Percentiles rank a stretch among this genome's conserved stretches.
phyloP scores from a whole-genome alignment of 257 asterid species.

The Lycium ferocissimum region DNA sequence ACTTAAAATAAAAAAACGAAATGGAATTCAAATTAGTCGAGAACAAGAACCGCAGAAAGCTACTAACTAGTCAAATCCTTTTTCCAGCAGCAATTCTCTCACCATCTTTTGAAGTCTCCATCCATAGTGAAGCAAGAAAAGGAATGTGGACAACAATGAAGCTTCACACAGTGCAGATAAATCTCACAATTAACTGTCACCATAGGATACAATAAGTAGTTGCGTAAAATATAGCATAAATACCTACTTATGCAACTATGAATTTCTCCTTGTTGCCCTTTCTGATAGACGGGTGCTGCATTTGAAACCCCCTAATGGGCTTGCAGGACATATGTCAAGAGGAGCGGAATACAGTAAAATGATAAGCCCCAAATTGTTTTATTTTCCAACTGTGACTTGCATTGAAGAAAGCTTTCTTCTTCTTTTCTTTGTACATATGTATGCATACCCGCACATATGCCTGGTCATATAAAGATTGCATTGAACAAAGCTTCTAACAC shows the following conservation, averaged over 20 bases:
- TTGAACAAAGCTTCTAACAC: constrained; percentile 12
- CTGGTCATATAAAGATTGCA: background rate
- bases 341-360: background rate
- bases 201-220: background rate
- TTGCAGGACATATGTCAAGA: constrained; percentile 10
- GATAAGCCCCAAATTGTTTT: constrained; percentile 12
- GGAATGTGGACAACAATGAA: constrained; percentile 12
- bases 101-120: constrained; percentile 12
- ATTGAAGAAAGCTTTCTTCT: background rate
- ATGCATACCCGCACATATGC: background rate
- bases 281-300: background rate
- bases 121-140: constrained; percentile 18
- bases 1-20: background rate
- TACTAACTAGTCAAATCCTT: background rate
- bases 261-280: background rate
- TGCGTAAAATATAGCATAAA: background rate
- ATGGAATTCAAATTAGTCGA: background rate
- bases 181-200: constrained; percentile 10
- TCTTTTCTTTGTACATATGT: background rate
- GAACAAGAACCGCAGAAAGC: background rate
- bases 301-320: background rate
- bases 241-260: background rate
- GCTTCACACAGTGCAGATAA: background rate
- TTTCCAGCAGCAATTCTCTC: constrained; percentile 7
- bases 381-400: constrained; percentile 4